Conservation (phyloP, 495 filamentous ascomycete species). For the Penicillium fimorum region DNA sequence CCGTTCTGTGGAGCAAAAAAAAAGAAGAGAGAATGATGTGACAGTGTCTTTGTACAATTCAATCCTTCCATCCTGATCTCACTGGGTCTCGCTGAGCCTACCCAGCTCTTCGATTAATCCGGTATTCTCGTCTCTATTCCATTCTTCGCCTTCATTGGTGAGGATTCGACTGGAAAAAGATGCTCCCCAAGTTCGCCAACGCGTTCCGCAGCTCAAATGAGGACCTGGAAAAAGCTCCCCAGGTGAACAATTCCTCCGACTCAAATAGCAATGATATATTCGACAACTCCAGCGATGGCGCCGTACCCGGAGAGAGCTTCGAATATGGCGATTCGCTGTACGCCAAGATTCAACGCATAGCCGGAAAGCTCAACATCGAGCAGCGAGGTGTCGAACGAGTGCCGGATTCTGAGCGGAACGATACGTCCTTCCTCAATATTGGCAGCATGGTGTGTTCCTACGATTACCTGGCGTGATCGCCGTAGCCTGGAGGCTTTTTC, state of each 20-base stretch:
- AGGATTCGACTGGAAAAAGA: conserved; percentile 6
- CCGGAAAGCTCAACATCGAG: conserved; percentile 69
- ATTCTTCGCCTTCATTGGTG: conserved; percentile 11
- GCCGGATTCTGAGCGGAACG: conserved; percentile 68
- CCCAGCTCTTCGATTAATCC: conserved; percentile 18
- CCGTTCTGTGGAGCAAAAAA: conserved; percentile 22
- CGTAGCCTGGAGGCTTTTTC: conserved; percentile 9
- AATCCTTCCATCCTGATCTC: conserved; percentile 17
- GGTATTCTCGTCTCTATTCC: neutral
- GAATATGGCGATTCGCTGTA: conserved; percentile 58
- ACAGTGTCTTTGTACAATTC: conserved; percentile 7
- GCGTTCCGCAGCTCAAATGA: conserved; percentile 28
- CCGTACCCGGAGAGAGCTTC: conserved; percentile 61
- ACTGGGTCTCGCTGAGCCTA: conserved; percentile 23
- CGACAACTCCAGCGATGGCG: conserved; percentile 51
- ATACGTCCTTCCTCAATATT: conserved; percentile 64
- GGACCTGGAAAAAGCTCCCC: conserved; percentile 44
- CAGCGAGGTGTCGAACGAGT: conserved; percentile 80
- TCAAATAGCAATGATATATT: conserved; percentile 17
- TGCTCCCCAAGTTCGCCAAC: conserved; percentile 20
- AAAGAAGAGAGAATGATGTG: conserved; percentile 32
- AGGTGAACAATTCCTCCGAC: conserved; percentile 39
- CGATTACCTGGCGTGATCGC: conserved; percentile 15
- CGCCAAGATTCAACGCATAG: conserved; percentile 68
- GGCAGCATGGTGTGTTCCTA: conserved; percentile 66